A percentile compares a stretch with the other conserved stretches of the same genome.
These are phyloP conservation scores for Daldinia sp. DNA, from an alignment of 2,329 filamentous ascomycete genomes.

Conservation along the genomic window DNA sequence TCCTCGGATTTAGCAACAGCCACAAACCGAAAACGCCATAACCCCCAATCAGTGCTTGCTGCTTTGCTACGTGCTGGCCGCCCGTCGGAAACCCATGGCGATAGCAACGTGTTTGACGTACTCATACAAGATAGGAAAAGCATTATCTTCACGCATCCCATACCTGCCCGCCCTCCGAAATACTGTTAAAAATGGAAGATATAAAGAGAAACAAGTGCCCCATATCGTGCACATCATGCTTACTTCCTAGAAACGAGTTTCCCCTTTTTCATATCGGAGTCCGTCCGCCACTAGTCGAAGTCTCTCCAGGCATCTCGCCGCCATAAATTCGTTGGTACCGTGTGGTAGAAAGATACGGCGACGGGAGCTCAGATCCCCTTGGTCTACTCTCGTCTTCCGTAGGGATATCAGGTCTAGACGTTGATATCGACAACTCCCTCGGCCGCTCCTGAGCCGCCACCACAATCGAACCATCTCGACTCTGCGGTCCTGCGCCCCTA, in stretches of 20 bases:
- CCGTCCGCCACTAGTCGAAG: neutral
- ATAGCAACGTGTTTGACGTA: constrained; percentile 9
- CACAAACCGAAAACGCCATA: neutral
- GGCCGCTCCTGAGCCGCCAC: neutral
- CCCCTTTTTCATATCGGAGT: neutral
- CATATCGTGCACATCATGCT: constrained; percentile 14
- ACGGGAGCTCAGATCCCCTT: neutral
- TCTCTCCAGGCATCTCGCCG: constrained; percentile 17
- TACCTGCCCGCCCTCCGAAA: neutral
- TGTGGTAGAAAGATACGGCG: neutral
- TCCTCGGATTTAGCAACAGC: neutral
- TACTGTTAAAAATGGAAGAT: neutral
- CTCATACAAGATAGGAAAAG: constrained; percentile 22
- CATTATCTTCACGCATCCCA: neutral
- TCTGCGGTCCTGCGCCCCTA: neutral
- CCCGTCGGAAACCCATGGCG: neutral
- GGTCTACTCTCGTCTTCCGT: neutral
- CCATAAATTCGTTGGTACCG: constrained; percentile 7
- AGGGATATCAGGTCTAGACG: neutral
- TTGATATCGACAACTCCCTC: neutral
- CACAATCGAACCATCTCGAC: neutral
- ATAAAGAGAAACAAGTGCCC: constrained; percentile 8
- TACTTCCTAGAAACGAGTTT: constrained; percentile 1
- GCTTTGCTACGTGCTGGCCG: neutral
- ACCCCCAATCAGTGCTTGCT: constrained; percentile 5